Evolutionary conservation across 441 rosid species (phyloP).

Genomic region (Viola pubescens): DNA sequence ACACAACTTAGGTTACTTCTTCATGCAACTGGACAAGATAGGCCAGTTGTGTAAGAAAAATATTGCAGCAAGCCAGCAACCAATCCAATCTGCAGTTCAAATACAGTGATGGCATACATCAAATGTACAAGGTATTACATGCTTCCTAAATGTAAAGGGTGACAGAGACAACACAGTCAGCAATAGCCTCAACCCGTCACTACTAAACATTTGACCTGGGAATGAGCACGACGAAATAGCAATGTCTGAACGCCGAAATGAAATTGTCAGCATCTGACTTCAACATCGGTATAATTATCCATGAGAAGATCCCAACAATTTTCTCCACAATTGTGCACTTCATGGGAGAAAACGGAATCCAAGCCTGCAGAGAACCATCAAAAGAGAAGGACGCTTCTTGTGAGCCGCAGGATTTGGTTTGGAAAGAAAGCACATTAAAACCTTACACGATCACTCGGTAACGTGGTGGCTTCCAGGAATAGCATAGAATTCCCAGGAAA

Average conservation of each 20-base stretch:
- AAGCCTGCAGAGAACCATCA: conserved; percentile 6
- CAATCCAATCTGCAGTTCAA: conserved; percentile 15
- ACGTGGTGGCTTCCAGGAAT: too few species aligned
- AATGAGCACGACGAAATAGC: conserved; percentile 4
- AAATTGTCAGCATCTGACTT: not conserved
- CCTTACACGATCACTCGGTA: not conserved
- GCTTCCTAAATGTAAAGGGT: conserved; percentile 17
- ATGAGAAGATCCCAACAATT: conserved; percentile 1
- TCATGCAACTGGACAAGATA: too few species aligned
- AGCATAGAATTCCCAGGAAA: too few species aligned
- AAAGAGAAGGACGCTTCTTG: too few species aligned
- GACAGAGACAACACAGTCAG: conserved; percentile 18
- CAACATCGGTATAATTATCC: not conserved
- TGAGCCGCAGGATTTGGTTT: not conserved
- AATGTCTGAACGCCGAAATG: conserved; percentile 1
- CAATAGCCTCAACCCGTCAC: conserved; percentile 17
- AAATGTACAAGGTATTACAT: conserved; percentile 22
- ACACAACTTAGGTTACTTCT: too few species aligned
- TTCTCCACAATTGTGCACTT: conserved; percentile 4
- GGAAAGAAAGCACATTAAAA: conserved; percentile 3
- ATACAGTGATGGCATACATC: conserved; percentile 18
- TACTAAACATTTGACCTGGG: conserved; percentile 12
- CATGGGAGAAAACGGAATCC: conserved; percentile 9
- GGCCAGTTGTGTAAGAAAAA: too few species aligned
- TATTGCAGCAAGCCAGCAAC: not conserved